phyloP scores from a whole-genome alignment of 345 rosid species.

The Passiflora organensis region DNA sequence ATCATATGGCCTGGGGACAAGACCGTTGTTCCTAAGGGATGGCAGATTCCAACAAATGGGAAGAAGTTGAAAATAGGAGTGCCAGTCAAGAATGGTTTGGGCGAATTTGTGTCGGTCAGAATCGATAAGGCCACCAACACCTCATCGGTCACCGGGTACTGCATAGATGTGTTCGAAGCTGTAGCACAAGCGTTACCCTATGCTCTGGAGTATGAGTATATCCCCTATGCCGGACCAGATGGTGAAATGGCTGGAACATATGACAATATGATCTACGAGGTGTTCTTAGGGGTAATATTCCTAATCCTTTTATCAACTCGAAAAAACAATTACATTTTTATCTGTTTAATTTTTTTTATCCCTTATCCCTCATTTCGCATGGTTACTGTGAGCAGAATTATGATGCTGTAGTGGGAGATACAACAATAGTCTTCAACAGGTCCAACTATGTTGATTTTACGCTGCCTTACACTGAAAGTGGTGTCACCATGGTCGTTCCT shows the following conservation, averaged over 20 bases:
- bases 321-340: too few species aligned
- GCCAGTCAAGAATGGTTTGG: constrained; percentile 35
- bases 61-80: constrained; percentile 41
- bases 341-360: neutral
- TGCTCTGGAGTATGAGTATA: constrained; percentile 29
- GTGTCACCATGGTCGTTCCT: constrained; percentile 59
- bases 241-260: constrained; percentile 18
- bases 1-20: constrained; percentile 44
- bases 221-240: constrained; percentile 19
- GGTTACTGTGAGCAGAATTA: constrained; percentile 21
- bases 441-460: constrained; percentile 49
- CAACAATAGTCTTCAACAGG: constrained; percentile 41
- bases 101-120: constrained; percentile 31
- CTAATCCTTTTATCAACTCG: neutral
- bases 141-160: constrained; percentile 22
- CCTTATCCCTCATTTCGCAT: neutral
- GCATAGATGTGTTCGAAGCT: constrained; percentile 42
- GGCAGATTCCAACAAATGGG: constrained; percentile 45
- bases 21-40: constrained; percentile 31
- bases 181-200: constrained; percentile 39
- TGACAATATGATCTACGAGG: constrained; percentile 37
- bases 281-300: constrained; percentile 33
- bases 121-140: constrained; percentile 18
- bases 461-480: constrained; percentile 55
- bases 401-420: constrained; percentile 57